Conservation (phyloP, 1,139 yeast species). For the Ogataea hybrid region DNA sequence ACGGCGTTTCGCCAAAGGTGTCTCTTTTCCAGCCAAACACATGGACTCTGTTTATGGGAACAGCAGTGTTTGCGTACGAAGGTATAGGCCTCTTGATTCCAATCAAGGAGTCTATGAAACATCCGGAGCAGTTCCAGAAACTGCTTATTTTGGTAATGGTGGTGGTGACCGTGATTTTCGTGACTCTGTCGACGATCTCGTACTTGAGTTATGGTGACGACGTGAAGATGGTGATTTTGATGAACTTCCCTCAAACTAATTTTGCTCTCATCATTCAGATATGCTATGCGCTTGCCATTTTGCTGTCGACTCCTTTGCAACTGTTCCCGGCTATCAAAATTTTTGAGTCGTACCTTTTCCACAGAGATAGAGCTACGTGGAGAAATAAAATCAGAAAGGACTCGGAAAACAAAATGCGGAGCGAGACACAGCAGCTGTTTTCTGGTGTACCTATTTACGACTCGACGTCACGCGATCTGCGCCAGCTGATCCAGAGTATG, state of each 20-base stretch:
- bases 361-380: slow-evolving; percentile 35
- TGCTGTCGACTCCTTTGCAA: slow-evolving; percentile 89
- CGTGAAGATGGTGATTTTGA: slow-evolving; percentile 81
- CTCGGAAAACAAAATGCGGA: slow-evolving; percentile 25
- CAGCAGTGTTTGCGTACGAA: slow-evolving; percentile 95
- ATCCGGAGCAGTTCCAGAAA: slow-evolving; percentile 70
- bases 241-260: slow-evolving; percentile 80
- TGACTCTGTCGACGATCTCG: slow-evolving; percentile 75
- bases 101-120: slow-evolving; percentile 89
- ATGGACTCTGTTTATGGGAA: slow-evolving; percentile 87
- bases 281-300: slow-evolving; percentile 81
- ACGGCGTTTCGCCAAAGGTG: slow-evolving; percentile 52
- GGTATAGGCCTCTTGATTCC: slow-evolving; percentile 95
- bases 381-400: slow-evolving; percentile 28
- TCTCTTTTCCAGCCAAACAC: slow-evolving; percentile 62
- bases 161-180: slow-evolving; percentile 72
- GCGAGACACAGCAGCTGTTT: slow-evolving; percentile 11
- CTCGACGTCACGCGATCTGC: slow-evolving; percentile 7
- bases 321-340: slow-evolving; percentile 86
- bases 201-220: slow-evolving; percentile 81
- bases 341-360: slow-evolving; percentile 65
- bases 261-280: slow-evolving; percentile 70
- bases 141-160: slow-evolving; percentile 72
- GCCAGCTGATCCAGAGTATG: slow-evolving; percentile 7
- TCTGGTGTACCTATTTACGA: slow-evolving; percentile 5